Evolutionary conservation across 2,329 filamentous ascomycete species (phyloP), one percentile per base, ranked within the genome.

Genomic region (Diaporthe velutina): DNA sequence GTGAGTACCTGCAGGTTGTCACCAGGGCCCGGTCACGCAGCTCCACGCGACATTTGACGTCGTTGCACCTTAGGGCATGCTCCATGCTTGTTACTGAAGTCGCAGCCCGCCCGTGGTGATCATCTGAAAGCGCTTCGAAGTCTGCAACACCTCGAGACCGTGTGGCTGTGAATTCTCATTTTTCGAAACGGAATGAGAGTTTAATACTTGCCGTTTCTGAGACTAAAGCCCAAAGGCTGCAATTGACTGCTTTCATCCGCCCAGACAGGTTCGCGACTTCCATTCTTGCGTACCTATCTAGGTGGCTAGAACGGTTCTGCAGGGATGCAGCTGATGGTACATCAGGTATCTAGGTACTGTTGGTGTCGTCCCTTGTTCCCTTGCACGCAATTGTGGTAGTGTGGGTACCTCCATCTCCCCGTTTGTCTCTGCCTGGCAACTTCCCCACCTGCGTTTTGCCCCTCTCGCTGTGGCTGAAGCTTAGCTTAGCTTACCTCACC

Each of bases 1-100:
- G 40, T 5, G 71, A 76, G 77, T 76, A 94, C 95, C 93, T 95
- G 90, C 96, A 98, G 19, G 94, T 97, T 6, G 96, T 98, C 45
- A 98, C 95, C 1, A 98, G 88, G 15, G 95, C 96, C 76, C 89
- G 88, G 54, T 94, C 91, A 45, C 86, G 88, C 45, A 98, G 88
- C 77, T 92, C 90, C 54, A 86, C 86, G 61, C 94, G 90, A 80
- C 96, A 98, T 76, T 92, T 93, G 48, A 96, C 87, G 38, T 91
- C 90, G 82, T 98, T 98, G 86, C 96, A 98, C 48, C 91, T 90
- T 33, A 98, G 85, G 30, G 88, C 85, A 75, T 93, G 90, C 74
- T 98, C 94, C 94, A 97, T 97, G 5, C 68, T 50, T 40, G 3
- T 45, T 48, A 4, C 25, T 42, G 28, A 19, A 19, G 17, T 10